A percentile compares a stretch with the other conserved stretches of the same genome.
These are phyloP conservation scores for Kwoniella sp. DNA, from an alignment of 768 basidiomycete genomes.

Conservation along the genomic window DNA sequence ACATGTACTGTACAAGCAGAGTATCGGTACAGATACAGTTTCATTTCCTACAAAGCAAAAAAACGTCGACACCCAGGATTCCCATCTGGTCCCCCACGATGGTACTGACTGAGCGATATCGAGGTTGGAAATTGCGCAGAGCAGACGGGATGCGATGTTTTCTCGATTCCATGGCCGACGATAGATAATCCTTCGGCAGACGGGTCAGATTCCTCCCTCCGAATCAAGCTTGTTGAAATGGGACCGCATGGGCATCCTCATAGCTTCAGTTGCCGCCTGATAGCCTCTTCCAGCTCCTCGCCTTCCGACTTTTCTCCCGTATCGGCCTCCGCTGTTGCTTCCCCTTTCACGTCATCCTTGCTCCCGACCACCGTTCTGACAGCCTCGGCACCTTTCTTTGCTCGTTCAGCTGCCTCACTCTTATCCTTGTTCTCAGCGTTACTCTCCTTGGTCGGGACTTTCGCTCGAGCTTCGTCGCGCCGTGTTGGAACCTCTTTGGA, in stretches of 20 bases:
- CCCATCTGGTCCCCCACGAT: constrained; percentile 3
- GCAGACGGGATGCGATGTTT: not conserved
- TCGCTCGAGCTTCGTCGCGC: too few relatives aligned
- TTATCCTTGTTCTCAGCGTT: not conserved
- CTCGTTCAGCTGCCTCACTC: not conserved
- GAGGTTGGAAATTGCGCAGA: not conserved
- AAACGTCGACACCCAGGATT: not conserved
- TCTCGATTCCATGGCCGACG: not conserved
- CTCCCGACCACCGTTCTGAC: constrained; percentile 1
- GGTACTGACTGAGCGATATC: not conserved
- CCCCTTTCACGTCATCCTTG: constrained; percentile 4
- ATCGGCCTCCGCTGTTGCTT: too few relatives aligned
- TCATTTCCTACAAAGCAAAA: too few relatives aligned
- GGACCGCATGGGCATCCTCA: not conserved
- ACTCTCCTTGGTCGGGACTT: not conserved
- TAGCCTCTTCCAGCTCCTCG: constrained; percentile 13
- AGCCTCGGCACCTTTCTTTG: not conserved
- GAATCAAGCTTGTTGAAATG: too few relatives aligned
- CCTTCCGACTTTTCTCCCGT: not conserved
- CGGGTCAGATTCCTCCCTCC: too few relatives aligned
- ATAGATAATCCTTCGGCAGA: not conserved
- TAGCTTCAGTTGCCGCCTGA: constrained; percentile 13
- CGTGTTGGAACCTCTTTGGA: too few relatives aligned
- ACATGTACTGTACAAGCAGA: too few relatives aligned
- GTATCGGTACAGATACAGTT: too few relatives aligned